phyloP scores from a whole-genome alignment of 805 yeast genomes.

The Priceomyces melissophilus region DNA sequence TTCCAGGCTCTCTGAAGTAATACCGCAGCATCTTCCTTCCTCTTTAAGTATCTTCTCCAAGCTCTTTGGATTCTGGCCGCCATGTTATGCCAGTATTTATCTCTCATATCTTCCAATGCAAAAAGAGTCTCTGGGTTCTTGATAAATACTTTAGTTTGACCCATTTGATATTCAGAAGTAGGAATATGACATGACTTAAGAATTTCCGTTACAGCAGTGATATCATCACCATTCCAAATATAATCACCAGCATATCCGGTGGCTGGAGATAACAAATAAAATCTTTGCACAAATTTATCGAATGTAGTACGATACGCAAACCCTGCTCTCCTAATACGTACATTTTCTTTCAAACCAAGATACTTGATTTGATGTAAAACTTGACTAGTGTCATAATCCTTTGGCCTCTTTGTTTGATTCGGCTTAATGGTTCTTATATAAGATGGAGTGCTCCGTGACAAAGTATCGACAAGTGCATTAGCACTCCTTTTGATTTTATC shows the following conservation, averaged over 20 bases:
- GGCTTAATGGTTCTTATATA: constrained; percentile 98
- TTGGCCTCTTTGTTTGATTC: constrained; percentile 86
- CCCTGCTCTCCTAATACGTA: constrained; percentile 96
- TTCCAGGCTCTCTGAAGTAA: constrained; percentile 81
- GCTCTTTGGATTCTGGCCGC: constrained; percentile 97
- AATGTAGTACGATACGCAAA: constrained; percentile 96
- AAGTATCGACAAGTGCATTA: constrained; percentile 80
- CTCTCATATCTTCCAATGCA: constrained; percentile 94
- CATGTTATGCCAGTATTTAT: constrained; percentile 96
- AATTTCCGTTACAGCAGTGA: constrained; percentile 50
- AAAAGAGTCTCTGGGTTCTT: constrained; percentile 96
- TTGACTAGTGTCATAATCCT: constrained; percentile 82
- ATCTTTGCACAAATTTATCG: constrained; percentile 93
- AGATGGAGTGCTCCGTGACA: constrained; percentile 89
- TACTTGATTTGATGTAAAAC: constrained; percentile 95
- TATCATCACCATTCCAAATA: constrained; percentile 55
- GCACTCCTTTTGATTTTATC: constrained; percentile 93
- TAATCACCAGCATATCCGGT: constrained; percentile 89
- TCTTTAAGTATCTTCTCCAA: constrained; percentile 78
- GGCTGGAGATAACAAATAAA: constrained; percentile 78
- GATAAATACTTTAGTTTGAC: constrained; percentile 87
- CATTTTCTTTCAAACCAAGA: constrained; percentile 94
- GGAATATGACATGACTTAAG: constrained; percentile 65
- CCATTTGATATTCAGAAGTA: constrained; percentile 79
- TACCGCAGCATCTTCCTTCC: constrained; percentile 83